These are phyloP conservation scores for Pseudogymnoascus sp. DNA, from an alignment of 2,329 filamentous ascomycete genomes.

Conservation along the genomic window DNA sequence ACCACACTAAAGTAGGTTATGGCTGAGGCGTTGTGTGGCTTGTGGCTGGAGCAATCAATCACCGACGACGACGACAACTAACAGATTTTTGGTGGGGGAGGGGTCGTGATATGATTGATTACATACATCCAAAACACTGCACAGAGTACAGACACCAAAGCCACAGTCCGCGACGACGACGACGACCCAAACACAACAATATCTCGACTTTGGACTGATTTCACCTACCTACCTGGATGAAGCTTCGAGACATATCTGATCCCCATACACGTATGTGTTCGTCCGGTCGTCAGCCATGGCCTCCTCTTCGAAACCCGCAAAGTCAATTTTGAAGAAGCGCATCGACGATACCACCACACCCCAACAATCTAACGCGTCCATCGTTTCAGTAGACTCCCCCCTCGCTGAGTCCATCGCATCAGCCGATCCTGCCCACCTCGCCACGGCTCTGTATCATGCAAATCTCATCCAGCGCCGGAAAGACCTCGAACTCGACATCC, in stretches of 20 bases:
- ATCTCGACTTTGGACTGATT: not conserved
- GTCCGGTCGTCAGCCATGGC: slow-evolving; percentile 19
- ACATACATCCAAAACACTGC: not conserved
- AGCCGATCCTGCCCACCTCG: slow-evolving; percentile 31
- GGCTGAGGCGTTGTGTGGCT: slow-evolving; percentile 4
- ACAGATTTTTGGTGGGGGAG: not conserved
- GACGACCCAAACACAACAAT: not conserved
- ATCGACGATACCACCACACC: slow-evolving; percentile 33
- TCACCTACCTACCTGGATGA: not conserved
- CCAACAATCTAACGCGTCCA: not conserved
- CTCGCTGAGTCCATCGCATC: slow-evolving; percentile 35
- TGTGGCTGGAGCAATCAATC: not conserved
- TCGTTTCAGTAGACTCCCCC: slow-evolving; percentile 33
- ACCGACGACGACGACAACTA: not conserved
- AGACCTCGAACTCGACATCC: slow-evolving; percentile 64
- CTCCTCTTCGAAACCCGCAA: slow-evolving; percentile 28
- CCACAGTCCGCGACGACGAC: not conserved
- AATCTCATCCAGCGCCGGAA: slow-evolving; percentile 74
- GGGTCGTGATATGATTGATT: slow-evolving; percentile 8
- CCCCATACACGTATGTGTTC: not conserved
- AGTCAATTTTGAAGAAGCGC: slow-evolving; percentile 54
- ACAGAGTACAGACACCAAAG: not conserved
- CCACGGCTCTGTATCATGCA: slow-evolving; percentile 71
- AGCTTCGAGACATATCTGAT: not conserved
- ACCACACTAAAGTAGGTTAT: slow-evolving; percentile 7